These are phyloP conservation scores for Suillus plorans DNA, from an alignment of 768 basidiomycete genomes.

Conservation along the genomic window DNA sequence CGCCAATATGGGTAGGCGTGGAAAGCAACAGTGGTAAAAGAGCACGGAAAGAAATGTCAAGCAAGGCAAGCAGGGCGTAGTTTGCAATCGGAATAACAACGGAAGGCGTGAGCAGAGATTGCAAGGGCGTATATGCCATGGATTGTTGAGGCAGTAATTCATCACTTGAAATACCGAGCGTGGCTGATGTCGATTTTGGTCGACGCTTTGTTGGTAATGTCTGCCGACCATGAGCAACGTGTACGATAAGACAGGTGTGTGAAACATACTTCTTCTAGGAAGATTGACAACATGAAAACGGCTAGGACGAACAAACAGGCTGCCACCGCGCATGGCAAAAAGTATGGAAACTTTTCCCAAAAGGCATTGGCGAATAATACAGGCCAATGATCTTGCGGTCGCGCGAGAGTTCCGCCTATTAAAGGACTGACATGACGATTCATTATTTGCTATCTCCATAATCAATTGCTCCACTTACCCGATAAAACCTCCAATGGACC, in stretches of 20 bases:
- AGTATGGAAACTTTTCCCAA: conserved; percentile 37
- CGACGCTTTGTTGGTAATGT: not conserved
- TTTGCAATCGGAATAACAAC: conserved; percentile 45
- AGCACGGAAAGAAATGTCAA: conserved; percentile 39
- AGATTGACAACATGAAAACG: conserved; percentile 17
- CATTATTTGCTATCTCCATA: not conserved
- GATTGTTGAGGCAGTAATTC: not conserved
- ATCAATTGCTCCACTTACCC: conserved; percentile 24
- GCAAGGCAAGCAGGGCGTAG: conserved; percentile 41
- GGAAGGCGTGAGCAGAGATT: conserved; percentile 27
- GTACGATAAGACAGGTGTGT: too few species aligned
- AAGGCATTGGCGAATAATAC: conserved; percentile 41
- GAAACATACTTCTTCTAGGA: conserved; percentile 32
- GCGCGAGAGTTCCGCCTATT: conserved; percentile 55
- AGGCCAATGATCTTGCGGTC: conserved; percentile 57
- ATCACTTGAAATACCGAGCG: not conserved
- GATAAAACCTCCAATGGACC: conserved; percentile 32
- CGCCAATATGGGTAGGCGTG: conserved; percentile 42
- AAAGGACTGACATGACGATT: conserved; percentile 50
- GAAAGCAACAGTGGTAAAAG: conserved; percentile 47
- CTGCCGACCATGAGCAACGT: not conserved
- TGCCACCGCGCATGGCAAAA: conserved; percentile 33
- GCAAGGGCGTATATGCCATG: conserved; percentile 29
- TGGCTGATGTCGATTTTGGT: not conserved
- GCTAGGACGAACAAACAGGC: conserved; percentile 14